Evolutionary conservation across 352 stramenopile species (phyloP).

Genomic region (Pythium graminicola): DNA sequence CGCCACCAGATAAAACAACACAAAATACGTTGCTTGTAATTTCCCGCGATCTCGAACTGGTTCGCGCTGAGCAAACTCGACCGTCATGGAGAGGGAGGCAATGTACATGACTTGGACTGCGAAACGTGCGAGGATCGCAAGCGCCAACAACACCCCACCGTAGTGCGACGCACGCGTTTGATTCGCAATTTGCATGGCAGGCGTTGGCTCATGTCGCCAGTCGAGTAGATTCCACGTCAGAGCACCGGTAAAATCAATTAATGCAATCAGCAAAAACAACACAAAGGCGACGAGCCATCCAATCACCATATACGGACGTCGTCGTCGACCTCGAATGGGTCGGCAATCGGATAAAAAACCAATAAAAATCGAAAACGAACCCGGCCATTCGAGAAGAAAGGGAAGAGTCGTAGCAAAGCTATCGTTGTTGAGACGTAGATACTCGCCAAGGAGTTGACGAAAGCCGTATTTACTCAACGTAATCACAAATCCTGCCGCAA

Average conservation of each 20-base stretch:
- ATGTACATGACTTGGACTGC: slow-evolving; percentile 23
- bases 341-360: slow-evolving; percentile 85
- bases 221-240: slow-evolving; percentile 9
- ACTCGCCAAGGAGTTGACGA: slow-evolving; percentile 40
- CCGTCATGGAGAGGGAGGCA: slow-evolving; percentile 20
- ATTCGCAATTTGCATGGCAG: not conserved
- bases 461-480: slow-evolving; percentile 33
- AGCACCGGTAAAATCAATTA: slow-evolving; percentile 10
- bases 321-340: slow-evolving; percentile 77
- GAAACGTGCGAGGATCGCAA: slow-evolving; percentile 30
- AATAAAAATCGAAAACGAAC: slow-evolving; percentile 71
- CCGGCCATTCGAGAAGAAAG: slow-evolving; percentile 49
- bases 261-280: slow-evolving; percentile 1
- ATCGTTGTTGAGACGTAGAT: slow-evolving; percentile 23
- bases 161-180: not conserved
- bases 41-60: slow-evolving; percentile 18
- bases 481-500: slow-evolving; percentile 25
- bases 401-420: slow-evolving; percentile 31
- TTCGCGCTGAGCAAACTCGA: slow-evolving; percentile 26
- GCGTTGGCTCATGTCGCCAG: not conserved
- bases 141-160: slow-evolving; percentile 4
- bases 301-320: slow-evolving; percentile 88
- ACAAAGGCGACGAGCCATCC: slow-evolving; percentile 25
- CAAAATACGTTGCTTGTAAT: slow-evolving; percentile 29
- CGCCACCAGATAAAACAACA: slow-evolving; percentile 34